Conservation (phyloP, 257 asterid genomes). For the Fraxinus cuspidata region DNA sequence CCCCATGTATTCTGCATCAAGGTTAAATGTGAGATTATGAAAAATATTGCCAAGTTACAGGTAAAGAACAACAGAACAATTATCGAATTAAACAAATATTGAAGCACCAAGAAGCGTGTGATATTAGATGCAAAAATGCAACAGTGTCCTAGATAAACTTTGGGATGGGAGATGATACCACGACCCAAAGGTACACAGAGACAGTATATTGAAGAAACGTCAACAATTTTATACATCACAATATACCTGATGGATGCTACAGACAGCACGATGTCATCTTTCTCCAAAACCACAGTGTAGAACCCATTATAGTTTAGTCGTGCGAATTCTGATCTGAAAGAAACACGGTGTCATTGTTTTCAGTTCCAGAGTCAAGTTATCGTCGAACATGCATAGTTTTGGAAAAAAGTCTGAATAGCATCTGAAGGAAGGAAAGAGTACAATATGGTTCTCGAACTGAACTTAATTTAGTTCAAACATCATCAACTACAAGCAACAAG, state of each 20-base stretch:
- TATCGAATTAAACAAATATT: background rate
- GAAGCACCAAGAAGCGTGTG: conserved; percentile 2
- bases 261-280: conserved; percentile 45
- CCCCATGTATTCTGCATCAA: conserved; percentile 81
- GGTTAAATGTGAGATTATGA: conserved; percentile 27
- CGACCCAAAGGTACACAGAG: background rate
- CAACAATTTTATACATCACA: background rate
- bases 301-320: conserved; percentile 57
- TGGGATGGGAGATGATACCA: background rate
- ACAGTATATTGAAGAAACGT: background rate
- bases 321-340: conserved; percentile 49
- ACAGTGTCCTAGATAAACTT: background rate
- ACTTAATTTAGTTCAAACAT: background rate
- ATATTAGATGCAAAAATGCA: conserved; percentile 13
- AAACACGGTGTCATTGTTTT: conserved; percentile 13
- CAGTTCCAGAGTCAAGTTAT: background rate
- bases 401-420: background rate
- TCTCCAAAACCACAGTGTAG: conserved; percentile 60
- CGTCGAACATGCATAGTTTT: background rate
- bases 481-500: background rate
- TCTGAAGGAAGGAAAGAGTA: background rate
- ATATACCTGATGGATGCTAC: conserved; percentile 68
- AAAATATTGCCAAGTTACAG: conserved; percentile 8
- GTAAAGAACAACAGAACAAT: background rate
- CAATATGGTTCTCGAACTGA: background rate